A percentile compares a stretch with the other conserved stretches of the same genome.
These are phyloP conservation scores for Solanum hybrid DNA, from an alignment of 305 asterid species.

Conservation along the genomic window DNA sequence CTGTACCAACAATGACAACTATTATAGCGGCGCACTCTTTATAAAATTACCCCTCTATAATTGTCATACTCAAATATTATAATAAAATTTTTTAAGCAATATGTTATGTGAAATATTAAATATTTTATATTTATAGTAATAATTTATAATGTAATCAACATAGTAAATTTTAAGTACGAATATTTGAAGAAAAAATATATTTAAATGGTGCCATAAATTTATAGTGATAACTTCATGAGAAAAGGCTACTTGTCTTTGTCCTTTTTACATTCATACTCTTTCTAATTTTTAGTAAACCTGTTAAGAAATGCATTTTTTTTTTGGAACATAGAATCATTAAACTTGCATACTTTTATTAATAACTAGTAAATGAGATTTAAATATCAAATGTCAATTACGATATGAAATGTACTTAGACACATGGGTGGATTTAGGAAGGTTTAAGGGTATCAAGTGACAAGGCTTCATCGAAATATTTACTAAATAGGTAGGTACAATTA, in stretches of 20 bases:
- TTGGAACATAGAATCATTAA: background rate
- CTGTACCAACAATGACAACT: background rate
- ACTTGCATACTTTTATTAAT: too few species aligned
- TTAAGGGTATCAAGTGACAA: background rate
- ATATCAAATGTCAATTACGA: too few species aligned
- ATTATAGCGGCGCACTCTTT: background rate
- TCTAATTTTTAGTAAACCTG: background rate
- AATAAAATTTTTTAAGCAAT: background rate
- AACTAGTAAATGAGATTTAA: background rate
- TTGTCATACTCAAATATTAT: background rate
- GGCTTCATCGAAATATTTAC: background rate
- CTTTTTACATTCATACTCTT: background rate
- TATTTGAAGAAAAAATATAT: too few species aligned
- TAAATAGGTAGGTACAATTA: background rate
- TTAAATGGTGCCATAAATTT: background rate
- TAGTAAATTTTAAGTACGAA: too few species aligned
- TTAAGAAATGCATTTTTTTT: background rate
- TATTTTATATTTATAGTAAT: background rate
- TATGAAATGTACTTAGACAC: background rate
- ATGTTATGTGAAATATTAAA: background rate
- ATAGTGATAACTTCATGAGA: background rate
- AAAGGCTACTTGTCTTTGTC: background rate
- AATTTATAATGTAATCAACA: background rate
- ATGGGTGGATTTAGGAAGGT: background rate
- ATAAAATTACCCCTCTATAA: background rate